phyloP scores from a whole-genome alignment of 306 rosid species.

The Trifolium fragiferum region DNA sequence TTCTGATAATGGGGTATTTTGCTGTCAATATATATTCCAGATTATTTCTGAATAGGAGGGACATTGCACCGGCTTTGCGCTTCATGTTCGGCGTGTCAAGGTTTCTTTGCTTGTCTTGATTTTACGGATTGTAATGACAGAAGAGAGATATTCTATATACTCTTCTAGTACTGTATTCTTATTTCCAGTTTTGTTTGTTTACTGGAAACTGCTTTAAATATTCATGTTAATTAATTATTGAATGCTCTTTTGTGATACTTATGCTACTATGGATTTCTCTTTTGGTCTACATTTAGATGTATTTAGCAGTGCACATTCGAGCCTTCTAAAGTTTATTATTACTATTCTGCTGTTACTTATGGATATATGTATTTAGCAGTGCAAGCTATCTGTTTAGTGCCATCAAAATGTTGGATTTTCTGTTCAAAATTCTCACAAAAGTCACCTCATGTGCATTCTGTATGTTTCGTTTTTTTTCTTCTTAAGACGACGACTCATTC shows the following conservation, averaged over 20 bases:
- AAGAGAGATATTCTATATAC: conserved; percentile 33
- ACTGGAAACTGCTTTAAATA: background rate
- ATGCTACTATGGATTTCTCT: background rate
- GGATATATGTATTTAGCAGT: too few relatives aligned
- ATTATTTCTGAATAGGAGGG: conserved; percentile 48
- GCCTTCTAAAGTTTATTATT: background rate
- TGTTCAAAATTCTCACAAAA: conserved; percentile 1
- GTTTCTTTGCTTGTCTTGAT: conserved; percentile 31
- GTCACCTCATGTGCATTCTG: background rate
- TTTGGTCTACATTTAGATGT: background rate
- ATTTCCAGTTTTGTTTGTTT: conserved; percentile 32
- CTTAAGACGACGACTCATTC: conserved; percentile 3
- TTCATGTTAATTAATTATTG: conserved; percentile 1
- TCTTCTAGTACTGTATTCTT: conserved; percentile 10
- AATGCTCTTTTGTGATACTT: background rate
- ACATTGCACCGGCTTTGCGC: conserved; percentile 25
- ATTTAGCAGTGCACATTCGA: background rate
- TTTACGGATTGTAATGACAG: conserved; percentile 47
- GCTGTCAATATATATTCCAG: conserved; percentile 42
- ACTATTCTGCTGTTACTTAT: too few relatives aligned
- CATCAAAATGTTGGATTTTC: background rate
- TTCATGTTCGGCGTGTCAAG: conserved; percentile 1
- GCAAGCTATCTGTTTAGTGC: background rate
- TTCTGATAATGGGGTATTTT: conserved; percentile 23
- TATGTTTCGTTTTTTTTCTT: background rate